phyloP scores from a whole-genome alignment of 805 yeast genomes.

The Myxozyma mucilagina region DNA sequence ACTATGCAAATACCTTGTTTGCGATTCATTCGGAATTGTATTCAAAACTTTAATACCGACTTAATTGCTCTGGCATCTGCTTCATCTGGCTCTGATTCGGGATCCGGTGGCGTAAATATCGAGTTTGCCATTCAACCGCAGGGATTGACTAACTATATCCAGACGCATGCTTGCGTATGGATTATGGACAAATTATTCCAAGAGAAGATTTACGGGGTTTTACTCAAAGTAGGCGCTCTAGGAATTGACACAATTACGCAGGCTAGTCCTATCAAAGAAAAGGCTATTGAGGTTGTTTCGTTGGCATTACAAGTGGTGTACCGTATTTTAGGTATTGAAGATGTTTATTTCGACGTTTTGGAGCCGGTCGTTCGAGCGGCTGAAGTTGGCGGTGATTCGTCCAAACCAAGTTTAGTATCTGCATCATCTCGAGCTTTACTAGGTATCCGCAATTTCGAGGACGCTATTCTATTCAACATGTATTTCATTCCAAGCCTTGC shows the following conservation, averaged over 20 bases:
- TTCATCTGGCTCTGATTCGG: conserved; percentile 38
- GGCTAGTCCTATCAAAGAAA: conserved; percentile 35
- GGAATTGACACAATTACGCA: conserved; percentile 59
- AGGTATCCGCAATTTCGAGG: conserved; percentile 58
- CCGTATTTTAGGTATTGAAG: conserved; percentile 54
- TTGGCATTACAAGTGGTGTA: conserved; percentile 50
- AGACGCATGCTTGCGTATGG: conserved; percentile 69
- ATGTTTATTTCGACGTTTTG: conserved; percentile 57
- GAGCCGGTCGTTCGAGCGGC: conserved; percentile 43
- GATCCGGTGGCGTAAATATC: conserved; percentile 44
- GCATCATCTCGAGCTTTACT: conserved; percentile 55
- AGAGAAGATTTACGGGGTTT: conserved; percentile 53
- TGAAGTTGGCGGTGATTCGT: neutral
- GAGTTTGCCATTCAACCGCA: conserved; percentile 50
- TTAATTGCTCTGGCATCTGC: conserved; percentile 56
- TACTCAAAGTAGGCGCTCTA: conserved; percentile 57
- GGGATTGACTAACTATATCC: conserved; percentile 53
- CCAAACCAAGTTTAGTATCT: conserved; percentile 6
- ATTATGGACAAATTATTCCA: conserved; percentile 63
- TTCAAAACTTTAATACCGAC: conserved; percentile 54
- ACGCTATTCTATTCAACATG: conserved; percentile 69
- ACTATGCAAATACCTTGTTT: conserved; percentile 58
- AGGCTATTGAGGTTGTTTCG: conserved; percentile 40
- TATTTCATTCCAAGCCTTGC: conserved; percentile 73
- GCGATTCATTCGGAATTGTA: conserved; percentile 50